A percentile compares a stretch with the other conserved stretches of the same genome.
Evolutionary conservation across 164 flowering plant genomes (phyloP).

Genomic region (Nelumbo lutea): DNA sequence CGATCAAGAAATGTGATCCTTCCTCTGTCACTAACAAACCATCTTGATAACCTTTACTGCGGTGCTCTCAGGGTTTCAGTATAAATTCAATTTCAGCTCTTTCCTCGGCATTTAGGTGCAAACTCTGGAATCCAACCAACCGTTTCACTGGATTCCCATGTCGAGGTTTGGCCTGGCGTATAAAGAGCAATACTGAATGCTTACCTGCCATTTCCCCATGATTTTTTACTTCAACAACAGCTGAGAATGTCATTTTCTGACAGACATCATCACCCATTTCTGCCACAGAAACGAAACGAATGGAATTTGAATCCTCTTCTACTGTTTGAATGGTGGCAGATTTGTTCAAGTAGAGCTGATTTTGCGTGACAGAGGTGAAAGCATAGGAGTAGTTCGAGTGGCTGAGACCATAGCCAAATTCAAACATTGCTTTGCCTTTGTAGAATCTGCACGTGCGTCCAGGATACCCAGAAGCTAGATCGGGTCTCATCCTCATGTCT

Average conservation of each 20-base stretch:
- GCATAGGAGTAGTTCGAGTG: constrained; percentile 59
- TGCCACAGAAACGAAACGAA: constrained; percentile 29
- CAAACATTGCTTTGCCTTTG: constrained; percentile 47
- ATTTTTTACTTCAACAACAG: constrained; percentile 48
- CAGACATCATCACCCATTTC: constrained; percentile 46
- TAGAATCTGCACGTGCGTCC: constrained; percentile 90
- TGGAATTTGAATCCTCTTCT: constrained; percentile 11
- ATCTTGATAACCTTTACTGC: constrained; percentile 53
- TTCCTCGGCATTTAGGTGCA: constrained; percentile 48
- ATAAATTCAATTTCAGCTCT: constrained; percentile 39
- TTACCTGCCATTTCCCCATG: constrained; percentile 65
- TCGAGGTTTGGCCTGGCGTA: constrained; percentile 16
- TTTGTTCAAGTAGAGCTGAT: constrained; percentile 38
- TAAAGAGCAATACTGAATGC: constrained; percentile 69
- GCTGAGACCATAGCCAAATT: constrained; percentile 83
- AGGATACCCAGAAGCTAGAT: constrained; percentile 53
- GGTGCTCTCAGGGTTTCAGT: constrained; percentile 70
- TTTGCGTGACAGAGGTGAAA: constrained; percentile 29
- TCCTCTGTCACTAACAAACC: constrained; percentile 63
- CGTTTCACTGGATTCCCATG: constrained; percentile 45
- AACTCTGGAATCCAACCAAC: constrained; percentile 66
- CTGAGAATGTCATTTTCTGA: constrained; percentile 33
- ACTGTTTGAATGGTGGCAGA: constrained; percentile 10
- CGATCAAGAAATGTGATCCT: constrained; percentile 53
- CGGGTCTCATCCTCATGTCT: constrained; percentile 83